These are phyloP conservation scores for Pilasporangium apinafurcum DNA, from an alignment of 352 stramenopile genomes.

Conservation along the genomic window DNA sequence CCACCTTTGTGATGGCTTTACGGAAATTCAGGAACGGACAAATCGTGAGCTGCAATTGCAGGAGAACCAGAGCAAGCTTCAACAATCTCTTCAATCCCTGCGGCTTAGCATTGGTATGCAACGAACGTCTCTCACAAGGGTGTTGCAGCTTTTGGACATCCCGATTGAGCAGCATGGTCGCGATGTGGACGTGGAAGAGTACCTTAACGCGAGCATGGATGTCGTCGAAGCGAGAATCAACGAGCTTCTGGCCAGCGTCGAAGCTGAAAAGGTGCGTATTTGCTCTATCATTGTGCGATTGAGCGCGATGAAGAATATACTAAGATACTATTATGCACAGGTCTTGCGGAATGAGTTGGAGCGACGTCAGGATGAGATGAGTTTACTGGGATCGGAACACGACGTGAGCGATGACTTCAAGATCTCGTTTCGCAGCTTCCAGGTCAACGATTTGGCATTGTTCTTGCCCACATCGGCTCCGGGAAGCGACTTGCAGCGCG, in stretches of 20 bases:
- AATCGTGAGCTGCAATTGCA: constrained; percentile 56
- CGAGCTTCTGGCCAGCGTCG: constrained; percentile 41
- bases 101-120: constrained; percentile 46
- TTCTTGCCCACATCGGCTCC: constrained; percentile 82
- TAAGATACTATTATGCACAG: constrained; percentile 9
- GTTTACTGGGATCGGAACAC: constrained; percentile 52
- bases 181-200: constrained; percentile 32
- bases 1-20: constrained; percentile 33
- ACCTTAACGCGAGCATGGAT: constrained; percentile 35
- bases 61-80: constrained; percentile 57
- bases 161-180: constrained; percentile 12
- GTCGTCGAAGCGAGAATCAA: constrained; percentile 48
- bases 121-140: constrained; percentile 39
- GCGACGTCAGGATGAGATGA: constrained; percentile 50
- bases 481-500: constrained; percentile 60
- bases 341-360: constrained; percentile 50
- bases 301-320: not conserved
- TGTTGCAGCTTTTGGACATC: constrained; percentile 52
- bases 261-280: constrained; percentile 50
- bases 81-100: constrained; percentile 56
- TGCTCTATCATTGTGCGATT: not conserved
- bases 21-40: constrained; percentile 74
- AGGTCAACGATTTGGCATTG: constrained; percentile 74
- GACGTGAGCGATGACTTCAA: constrained; percentile 65
- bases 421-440: constrained; percentile 84